Evolutionary conservation across 2,329 filamentous ascomycete genomes (phyloP).

Genomic region (Cercospora zeina): DNA sequence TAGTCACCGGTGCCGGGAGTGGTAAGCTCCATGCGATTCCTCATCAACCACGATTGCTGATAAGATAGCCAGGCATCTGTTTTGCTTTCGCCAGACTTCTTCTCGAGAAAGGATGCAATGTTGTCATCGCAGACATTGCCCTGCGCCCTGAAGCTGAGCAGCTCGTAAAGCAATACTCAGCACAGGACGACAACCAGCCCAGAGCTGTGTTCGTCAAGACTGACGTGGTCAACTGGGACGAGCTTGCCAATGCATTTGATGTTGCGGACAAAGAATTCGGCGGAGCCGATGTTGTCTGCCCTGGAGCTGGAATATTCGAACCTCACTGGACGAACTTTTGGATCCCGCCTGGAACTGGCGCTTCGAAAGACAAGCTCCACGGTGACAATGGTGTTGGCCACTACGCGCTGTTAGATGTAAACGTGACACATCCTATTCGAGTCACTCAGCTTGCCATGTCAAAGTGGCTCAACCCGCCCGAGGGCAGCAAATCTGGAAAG

Average conservation of each 20-base stretch:
- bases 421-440: slow-evolving; percentile 52
- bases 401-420: slow-evolving; percentile 49
- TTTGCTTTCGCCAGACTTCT: slow-evolving; percentile 50
- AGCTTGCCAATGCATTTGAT: slow-evolving; percentile 53
- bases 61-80: slow-evolving; percentile 47
- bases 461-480: slow-evolving; percentile 44
- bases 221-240: slow-evolving; percentile 53
- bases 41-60: neutral
- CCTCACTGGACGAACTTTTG: slow-evolving; percentile 52
- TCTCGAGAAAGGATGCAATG: slow-evolving; percentile 49
- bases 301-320: slow-evolving; percentile 53
- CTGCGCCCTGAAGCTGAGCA: slow-evolving; percentile 51
- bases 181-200: slow-evolving; percentile 32
- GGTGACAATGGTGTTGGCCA: slow-evolving; percentile 37
- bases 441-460: slow-evolving; percentile 51
- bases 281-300: slow-evolving; percentile 50
- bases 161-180: slow-evolving; percentile 43
- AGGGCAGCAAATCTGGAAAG: slow-evolving; percentile 34
- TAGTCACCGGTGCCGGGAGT: slow-evolving; percentile 52
- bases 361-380: slow-evolving; percentile 40
- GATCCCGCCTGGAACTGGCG: slow-evolving; percentile 47
- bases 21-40: slow-evolving; percentile 30
- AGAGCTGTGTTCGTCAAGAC: slow-evolving; percentile 49
- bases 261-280: slow-evolving; percentile 53
- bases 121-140: slow-evolving; percentile 51